phyloP scores from a whole-genome alignment of 345 rosid genomes.

The Iberis pinnata region DNA sequence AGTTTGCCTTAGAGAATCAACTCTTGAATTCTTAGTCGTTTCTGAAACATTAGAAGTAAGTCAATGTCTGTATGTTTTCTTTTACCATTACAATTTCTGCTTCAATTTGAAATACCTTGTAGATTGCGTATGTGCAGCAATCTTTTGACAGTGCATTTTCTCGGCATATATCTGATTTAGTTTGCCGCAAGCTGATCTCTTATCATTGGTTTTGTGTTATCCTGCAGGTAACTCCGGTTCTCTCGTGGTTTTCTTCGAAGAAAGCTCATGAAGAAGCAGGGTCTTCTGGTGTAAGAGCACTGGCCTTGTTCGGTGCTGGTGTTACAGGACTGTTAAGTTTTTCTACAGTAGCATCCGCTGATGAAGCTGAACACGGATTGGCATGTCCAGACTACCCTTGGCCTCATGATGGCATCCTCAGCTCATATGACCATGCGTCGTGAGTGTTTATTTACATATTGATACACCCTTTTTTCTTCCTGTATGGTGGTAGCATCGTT shows the following conservation, averaged over 20 bases:
- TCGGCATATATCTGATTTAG: slow-evolving; percentile 2
- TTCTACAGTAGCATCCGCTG: slow-evolving; percentile 76
- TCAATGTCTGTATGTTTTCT: background rate
- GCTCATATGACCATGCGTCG: slow-evolving; percentile 99
- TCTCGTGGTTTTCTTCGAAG: slow-evolving; percentile 60
- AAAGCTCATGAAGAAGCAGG: slow-evolving; percentile 57
- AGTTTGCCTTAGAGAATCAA: background rate
- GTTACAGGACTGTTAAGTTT: slow-evolving; percentile 74
- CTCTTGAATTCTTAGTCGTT: background rate
- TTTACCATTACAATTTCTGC: too few relatives aligned
- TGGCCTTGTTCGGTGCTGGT: slow-evolving; percentile 84
- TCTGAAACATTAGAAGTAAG: background rate
- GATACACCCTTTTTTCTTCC: background rate
- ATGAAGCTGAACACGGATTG: slow-evolving; percentile 97
- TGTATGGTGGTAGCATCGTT: too few relatives aligned
- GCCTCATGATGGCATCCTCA: slow-evolving; percentile 97
- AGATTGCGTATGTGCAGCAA: background rate
- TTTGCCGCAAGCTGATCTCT: background rate
- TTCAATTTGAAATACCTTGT: too few relatives aligned
- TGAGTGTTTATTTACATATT: slow-evolving; percentile 37
- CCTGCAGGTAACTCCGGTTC: slow-evolving; percentile 50
- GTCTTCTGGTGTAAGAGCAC: slow-evolving; percentile 46
- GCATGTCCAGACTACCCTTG: slow-evolving; percentile 84
- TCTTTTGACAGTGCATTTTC: background rate
- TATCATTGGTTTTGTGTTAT: slow-evolving; percentile 19